Percentiles rank a stretch among this genome's conserved stretches.
These are phyloP conservation scores for Cladosporium sp. DNA, from an alignment of 2,329 filamentous ascomycete species.

Conservation along the genomic window DNA sequence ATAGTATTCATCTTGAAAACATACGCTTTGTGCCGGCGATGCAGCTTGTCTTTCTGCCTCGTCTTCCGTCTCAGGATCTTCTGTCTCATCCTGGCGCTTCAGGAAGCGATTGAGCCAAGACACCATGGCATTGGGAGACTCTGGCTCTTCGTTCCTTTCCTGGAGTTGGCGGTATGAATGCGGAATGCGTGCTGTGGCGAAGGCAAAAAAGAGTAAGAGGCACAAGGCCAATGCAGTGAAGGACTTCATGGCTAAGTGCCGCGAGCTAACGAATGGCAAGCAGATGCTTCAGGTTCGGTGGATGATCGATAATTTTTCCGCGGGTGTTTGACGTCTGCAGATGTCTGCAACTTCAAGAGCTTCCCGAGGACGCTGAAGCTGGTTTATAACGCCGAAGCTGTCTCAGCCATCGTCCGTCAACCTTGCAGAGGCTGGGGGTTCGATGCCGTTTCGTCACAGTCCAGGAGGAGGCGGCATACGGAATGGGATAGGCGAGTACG, in stretches of 20 bases:
- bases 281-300: slow-evolving; percentile 10
- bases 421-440: slow-evolving; percentile 29
- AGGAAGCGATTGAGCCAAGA: slow-evolving; percentile 24
- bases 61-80: too few relatives aligned
- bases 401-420: slow-evolving; percentile 14
- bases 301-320: neutral
- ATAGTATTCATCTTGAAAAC: slow-evolving; percentile 24
- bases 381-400: slow-evolving; percentile 21
- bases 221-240: slow-evolving; percentile 25
- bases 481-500: slow-evolving; percentile 21
- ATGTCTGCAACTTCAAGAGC: slow-evolving; percentile 4
- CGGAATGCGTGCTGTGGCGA: slow-evolving; percentile 23
- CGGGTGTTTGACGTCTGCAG: slow-evolving; percentile 15
- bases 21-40: slow-evolving; percentile 18
- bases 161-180: slow-evolving; percentile 17
- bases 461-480: slow-evolving; percentile 20
- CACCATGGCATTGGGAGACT: slow-evolving; percentile 15
- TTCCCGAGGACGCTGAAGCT: neutral
- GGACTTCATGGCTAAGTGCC: slow-evolving; percentile 24
- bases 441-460: slow-evolving; percentile 3
- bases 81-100: slow-evolving; percentile 8
- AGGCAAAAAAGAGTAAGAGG: slow-evolving; percentile 23
- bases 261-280: slow-evolving; percentile 21
- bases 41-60: too few relatives aligned
- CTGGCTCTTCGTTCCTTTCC: slow-evolving; percentile 15